A percentile compares a stretch with the other conserved stretches of the same genome.
Conservation (phyloP, 306 rosid species). For the Corylus americana region DNA sequence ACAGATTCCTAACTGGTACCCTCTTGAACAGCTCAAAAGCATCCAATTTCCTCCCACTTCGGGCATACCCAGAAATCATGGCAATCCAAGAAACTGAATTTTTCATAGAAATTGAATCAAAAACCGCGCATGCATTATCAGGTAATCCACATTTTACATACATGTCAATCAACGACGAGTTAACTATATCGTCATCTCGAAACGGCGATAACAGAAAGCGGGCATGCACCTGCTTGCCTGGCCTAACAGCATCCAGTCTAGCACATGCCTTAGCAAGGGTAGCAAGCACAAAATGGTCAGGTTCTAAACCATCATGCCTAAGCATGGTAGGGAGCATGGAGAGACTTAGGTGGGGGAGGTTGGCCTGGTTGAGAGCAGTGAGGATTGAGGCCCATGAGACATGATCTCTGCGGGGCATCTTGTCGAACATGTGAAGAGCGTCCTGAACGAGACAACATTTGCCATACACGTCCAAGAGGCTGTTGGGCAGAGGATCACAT, state of each 20-base stretch:
- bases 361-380: slow-evolving; percentile 72
- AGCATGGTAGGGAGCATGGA: slow-evolving; percentile 47
- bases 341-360: slow-evolving; percentile 46
- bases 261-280: slow-evolving; percentile 68
- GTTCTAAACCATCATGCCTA: slow-evolving; percentile 38
- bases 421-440: slow-evolving; percentile 67
- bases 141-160: slow-evolving; percentile 68
- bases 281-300: slow-evolving; percentile 82
- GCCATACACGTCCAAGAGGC: slow-evolving; percentile 58
- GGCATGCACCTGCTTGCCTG: slow-evolving; percentile 70
- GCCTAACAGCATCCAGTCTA: slow-evolving; percentile 41
- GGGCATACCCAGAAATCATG: slow-evolving; percentile 76
- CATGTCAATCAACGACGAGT: slow-evolving; percentile 81
- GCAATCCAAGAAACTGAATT: slow-evolving; percentile 72
- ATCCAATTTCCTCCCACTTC: slow-evolving; percentile 59
- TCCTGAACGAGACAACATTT: slow-evolving; percentile 56
- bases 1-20: slow-evolving; percentile 52
- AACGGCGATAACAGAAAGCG: slow-evolving; percentile 55
- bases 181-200: slow-evolving; percentile 64
- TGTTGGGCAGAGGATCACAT: slow-evolving; percentile 53
- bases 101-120: slow-evolving; percentile 48
- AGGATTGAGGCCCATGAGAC: slow-evolving; percentile 81
- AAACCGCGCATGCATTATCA: slow-evolving; percentile 56
- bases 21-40: slow-evolving; percentile 54
- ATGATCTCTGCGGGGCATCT: slow-evolving; percentile 57